Evolutionary conservation across 2,329 filamentous ascomycete genomes (phyloP), one percentile per base, ranked within the genome.

Genomic region (Diaporthe longicolla): DNA sequence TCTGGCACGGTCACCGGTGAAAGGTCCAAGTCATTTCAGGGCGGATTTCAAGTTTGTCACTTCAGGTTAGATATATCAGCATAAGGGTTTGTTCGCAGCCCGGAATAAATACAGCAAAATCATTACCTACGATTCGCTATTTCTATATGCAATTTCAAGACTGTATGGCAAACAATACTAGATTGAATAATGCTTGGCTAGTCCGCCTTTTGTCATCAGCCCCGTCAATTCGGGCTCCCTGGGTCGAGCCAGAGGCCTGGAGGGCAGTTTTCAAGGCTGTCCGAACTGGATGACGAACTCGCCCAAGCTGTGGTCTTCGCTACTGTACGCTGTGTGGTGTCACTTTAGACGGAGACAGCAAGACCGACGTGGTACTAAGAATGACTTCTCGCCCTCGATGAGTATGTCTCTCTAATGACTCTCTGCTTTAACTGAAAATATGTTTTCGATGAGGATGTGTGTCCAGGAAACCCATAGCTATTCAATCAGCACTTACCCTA

Each of bases 41-140:
- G 35, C 37, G 29, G 15, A 5, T 68, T 40, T 26, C 37, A 8
- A 19, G 32, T 35, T 52, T 40, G 45, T 26, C 29, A 40, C 32
- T 54, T 54, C 63, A 54, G 63, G 10, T 54, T 68, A 68, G 63
- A 50, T 54, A 68, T 54, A 54, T 45, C 48, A 68, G 63, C 63
- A 54, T 68, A 6, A 2, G 48, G 63, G 48, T 45, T 68, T 21
- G 24, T 40, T 24, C n/a, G 63, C 32, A 68, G 63, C 63, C 63
- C 48, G 52, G 63, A 68, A 68, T 40, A 35, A 68, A 68, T 37
- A 68, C 50, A 40, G n/a, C 32, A 26, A 54, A 54, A 13, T 8
- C n/a, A 54, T 68, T 15, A n/a, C 26, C 15, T 2, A n/a, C 19
- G 1, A 6, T 4, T 17, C 11, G 8, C 26, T 43, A 6, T 21